phyloP scores from a whole-genome alignment of 495 filamentous ascomycete genomes.

The Clavariopsis aquatica region DNA sequence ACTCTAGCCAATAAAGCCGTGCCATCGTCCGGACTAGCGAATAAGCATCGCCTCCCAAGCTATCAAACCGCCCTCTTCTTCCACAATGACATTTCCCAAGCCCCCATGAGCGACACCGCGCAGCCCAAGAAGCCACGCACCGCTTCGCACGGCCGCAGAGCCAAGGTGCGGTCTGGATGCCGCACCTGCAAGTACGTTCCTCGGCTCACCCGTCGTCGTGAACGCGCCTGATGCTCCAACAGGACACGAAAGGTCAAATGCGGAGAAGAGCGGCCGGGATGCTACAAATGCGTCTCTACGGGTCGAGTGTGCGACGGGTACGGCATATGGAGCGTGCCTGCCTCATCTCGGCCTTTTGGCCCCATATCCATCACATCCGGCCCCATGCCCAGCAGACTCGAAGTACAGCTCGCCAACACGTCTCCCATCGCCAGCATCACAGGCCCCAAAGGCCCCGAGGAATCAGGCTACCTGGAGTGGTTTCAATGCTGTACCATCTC shows the following conservation, averaged over 20 bases:
- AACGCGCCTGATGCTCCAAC: background rate
- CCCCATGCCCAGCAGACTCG: background rate
- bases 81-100: background rate
- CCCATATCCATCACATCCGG: background rate
- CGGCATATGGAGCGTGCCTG: conserved; percentile 60
- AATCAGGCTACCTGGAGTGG: conserved; percentile 43
- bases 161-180: conserved; percentile 54
- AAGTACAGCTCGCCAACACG: background rate
- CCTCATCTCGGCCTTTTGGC: conserved; percentile 4
- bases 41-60: background rate
- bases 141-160: conserved; percentile 9
- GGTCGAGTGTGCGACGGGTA: conserved; percentile 40
- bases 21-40: background rate
- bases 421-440: background rate
- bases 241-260: conserved; percentile 58
- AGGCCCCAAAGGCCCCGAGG: conserved; percentile 24
- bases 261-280: conserved; percentile 58
- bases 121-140: background rate
- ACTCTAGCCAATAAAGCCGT: background rate
- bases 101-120: background rate
- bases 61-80: background rate
- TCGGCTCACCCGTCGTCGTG: background rate
- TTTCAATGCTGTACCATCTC: conserved; percentile 48
- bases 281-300: conserved; percentile 55
- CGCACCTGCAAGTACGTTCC: conserved; percentile 55